Conservation (phyloP, 257 asterid genomes). For the Solanum paucissectum region DNA sequence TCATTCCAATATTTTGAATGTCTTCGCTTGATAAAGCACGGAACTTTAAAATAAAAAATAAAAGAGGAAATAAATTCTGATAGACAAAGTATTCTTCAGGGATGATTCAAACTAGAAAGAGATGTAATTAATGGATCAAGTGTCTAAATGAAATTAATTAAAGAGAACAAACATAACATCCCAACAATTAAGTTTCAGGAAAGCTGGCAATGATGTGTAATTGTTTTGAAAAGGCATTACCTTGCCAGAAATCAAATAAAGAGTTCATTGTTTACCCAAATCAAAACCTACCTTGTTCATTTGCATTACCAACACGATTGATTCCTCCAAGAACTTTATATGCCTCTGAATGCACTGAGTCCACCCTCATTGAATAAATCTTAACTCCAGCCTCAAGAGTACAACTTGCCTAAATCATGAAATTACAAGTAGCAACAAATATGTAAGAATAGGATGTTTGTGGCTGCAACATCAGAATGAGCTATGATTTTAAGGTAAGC, state of each 20-base stretch:
- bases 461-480: background rate
- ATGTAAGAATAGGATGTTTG: background rate
- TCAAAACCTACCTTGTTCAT: conserved; percentile 52
- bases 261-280: background rate
- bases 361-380: conserved; percentile 95
- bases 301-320: conserved; percentile 81
- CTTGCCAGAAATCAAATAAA: background rate
- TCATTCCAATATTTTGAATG: background rate
- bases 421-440: background rate
- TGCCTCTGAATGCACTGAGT: conserved; percentile 91
- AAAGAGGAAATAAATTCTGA: background rate
- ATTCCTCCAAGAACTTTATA: conserved; percentile 97
- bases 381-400: conserved; percentile 99
- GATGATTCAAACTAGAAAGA: background rate
- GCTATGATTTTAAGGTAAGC: background rate
- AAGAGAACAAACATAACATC: background rate
- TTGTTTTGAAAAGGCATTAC: background rate
- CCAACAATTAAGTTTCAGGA: background rate
- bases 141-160: background rate
- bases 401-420: conserved; percentile 76
- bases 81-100: background rate
- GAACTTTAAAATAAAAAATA: background rate
- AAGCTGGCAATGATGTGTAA: background rate
- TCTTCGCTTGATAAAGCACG: background rate
- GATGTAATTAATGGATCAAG: background rate